Evolutionary conservation across 495 filamentous ascomycete genomes (phyloP), one percentile per base, ranked within the genome.

Genomic region (Hamigera avellanea): DNA sequence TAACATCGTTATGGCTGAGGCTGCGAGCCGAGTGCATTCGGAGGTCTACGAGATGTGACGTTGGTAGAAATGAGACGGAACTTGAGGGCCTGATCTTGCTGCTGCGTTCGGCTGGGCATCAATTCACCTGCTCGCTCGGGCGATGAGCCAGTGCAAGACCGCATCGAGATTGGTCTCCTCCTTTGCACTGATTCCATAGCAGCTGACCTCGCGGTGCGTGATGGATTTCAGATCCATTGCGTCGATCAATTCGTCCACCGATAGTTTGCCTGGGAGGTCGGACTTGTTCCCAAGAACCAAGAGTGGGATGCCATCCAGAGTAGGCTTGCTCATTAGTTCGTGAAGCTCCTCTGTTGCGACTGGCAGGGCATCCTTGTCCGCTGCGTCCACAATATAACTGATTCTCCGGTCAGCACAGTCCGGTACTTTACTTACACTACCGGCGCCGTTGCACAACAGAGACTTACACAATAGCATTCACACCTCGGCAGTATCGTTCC

Each of bases 271-370:
- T 9, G 80, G 76, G 13, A 98, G 73, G 53, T 98, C 91, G 13
- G 86, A 93, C 63, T 98, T 98, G 67, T 98, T 98, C 28, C 91
- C 91, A 3, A 98, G 77, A 9, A 98, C 91, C n/a, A 98, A 69
- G 21, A 98, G 69, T 0, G 91, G 91, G 46, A 96, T 98, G 31
- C 83, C 84, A 33, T 83, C 83, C 26, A 98, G 71, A 14, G 79
- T 80, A 4, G 79, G 76, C 57, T 95, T 91, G 48, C 75, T 76
- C 61, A 96, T 80, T 35, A 98, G 66, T 7, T 80, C 67, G 58
- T 95, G 88, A 37, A 98, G 77, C 54, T 96, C 91, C 40, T 95
- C 88, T 35, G 78, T 81, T 15, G 91, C 91, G 40, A 84, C 75
- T n/a, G 86, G 84, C 26, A 95, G 62, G 5, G 86, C 78, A 19